A percentile compares a stretch with the other conserved stretches of the same genome.
Conservation (phyloP, 176 grass and related monocot genomes). For the Echinochloa phyllopogon region DNA sequence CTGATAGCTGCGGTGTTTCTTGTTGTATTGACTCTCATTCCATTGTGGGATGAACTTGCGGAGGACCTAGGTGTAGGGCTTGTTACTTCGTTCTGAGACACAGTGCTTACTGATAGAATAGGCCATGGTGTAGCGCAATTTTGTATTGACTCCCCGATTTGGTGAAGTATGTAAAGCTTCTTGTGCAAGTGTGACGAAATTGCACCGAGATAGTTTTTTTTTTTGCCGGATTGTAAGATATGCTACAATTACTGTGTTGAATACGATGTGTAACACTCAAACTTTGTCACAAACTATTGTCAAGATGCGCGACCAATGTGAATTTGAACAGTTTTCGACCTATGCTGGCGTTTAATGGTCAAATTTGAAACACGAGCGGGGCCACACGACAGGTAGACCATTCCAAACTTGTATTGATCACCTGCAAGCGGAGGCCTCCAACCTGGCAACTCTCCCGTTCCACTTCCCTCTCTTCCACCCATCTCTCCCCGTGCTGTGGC, state of each 20-base stretch:
- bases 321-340: not conserved
- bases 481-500: not conserved
- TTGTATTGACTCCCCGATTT: conserved; percentile 32
- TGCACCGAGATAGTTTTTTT: not conserved
- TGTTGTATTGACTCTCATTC: conserved; percentile 84
- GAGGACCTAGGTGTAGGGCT: conserved; percentile 95
- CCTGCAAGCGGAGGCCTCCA: conserved; percentile 6
- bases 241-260: not conserved
- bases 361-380: not conserved
- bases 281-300: not conserved
- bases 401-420: not conserved
- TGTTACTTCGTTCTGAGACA: conserved; percentile 71
- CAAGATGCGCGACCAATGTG: not conserved
- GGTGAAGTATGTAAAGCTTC: conserved; percentile 5
- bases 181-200: not conserved
- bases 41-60: conserved; percentile 90
- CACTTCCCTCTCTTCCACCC: not conserved
- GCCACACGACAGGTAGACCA: not conserved
- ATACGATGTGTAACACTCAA: not conserved
- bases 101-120: conserved; percentile 23
- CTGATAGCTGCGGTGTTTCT: conserved; percentile 66
- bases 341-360: not conserved
- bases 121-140: conserved; percentile 48
- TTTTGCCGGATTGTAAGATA: not conserved
- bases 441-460: not conserved